A percentile compares a stretch with the other conserved stretches of the same genome.
These are phyloP conservation scores for Leptosphaerulina australis DNA, from an alignment of 2,329 filamentous ascomycete genomes.

Conservation along the genomic window DNA sequence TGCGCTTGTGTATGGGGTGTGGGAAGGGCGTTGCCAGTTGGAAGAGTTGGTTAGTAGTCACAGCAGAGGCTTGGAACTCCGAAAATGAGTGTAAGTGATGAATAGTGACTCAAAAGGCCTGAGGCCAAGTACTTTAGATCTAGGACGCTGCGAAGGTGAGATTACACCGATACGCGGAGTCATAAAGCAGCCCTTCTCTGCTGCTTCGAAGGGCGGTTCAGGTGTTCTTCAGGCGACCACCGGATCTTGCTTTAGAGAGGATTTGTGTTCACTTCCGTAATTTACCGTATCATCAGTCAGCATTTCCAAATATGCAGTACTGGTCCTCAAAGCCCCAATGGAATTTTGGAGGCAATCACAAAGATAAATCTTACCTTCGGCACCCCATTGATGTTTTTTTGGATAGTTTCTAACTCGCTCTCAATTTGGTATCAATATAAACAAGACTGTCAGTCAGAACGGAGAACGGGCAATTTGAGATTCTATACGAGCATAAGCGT, in stretches of 20 bases:
- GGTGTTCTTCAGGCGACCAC: slow-evolving; percentile 11
- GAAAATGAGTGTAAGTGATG: slow-evolving; percentile 35
- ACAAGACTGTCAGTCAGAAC: no score
- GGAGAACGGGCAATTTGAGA: no score
- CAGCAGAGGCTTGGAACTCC: slow-evolving; percentile 27
- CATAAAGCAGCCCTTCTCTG: slow-evolving; percentile 17
- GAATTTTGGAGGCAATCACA: no score
- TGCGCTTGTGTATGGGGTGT: slow-evolving; percentile 15
- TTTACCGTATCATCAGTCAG: no score
- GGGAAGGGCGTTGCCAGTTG: slow-evolving; percentile 28
- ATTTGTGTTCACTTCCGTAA: not conserved
- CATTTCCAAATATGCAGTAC: no score
- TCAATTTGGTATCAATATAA: no score
- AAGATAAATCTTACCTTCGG: no score
- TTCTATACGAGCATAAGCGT: not conserved
- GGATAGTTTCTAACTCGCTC: no score
- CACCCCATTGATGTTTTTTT: no score
- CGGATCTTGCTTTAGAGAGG: not conserved
- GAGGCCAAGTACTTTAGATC: slow-evolving; percentile 36
- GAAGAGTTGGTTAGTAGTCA: slow-evolving; percentile 27
- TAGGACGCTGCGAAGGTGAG: slow-evolving; percentile 22
- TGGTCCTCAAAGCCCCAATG: no score
- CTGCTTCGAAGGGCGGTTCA: slow-evolving; percentile 15
- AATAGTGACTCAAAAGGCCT: slow-evolving; percentile 40
- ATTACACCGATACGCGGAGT: slow-evolving; percentile 2